Percentiles rank a stretch among this genome's conserved stretches.
Conservation (phyloP, 805 yeast species). For the Candida tibetensis region DNA sequence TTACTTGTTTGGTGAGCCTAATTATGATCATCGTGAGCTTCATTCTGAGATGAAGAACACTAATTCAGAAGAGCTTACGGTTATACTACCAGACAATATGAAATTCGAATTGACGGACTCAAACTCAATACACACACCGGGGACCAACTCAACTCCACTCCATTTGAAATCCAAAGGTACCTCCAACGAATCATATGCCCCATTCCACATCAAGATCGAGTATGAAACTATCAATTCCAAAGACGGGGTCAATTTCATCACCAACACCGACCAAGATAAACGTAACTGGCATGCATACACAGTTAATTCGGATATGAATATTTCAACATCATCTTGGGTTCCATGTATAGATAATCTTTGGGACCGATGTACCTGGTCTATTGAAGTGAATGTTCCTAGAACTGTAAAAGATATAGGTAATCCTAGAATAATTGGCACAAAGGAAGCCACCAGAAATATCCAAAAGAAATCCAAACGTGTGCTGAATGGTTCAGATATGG, state of each 20-base stretch:
- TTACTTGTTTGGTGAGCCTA: conserved; percentile 50
- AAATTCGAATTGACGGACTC: conserved; percentile 59
- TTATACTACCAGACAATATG: conserved; percentile 64
- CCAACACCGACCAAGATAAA: conserved; percentile 49
- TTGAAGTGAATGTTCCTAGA: conserved; percentile 82
- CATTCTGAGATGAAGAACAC: conserved; percentile 19
- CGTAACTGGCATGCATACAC: conserved; percentile 84
- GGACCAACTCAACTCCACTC: conserved; percentile 33
- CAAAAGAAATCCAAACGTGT: conserved; percentile 9
- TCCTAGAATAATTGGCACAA: conserved; percentile 41
- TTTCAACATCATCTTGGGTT: conserved; percentile 93
- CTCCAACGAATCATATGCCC: conserved; percentile 51
- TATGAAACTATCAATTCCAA: conserved; percentile 64
- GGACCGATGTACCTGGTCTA: conserved; percentile 89
- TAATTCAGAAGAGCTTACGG: conserved; percentile 61
- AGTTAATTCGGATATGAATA: conserved; percentile 68
- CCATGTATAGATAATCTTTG: conserved; percentile 90
- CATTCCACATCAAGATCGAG: conserved; percentile 66
- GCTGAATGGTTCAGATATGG: conserved; percentile 9
- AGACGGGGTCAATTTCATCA: conserved; percentile 74
- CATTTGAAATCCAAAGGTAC: conserved; percentile 36
- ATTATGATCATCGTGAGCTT: conserved; percentile 26
- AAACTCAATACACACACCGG: conserved; percentile 29
- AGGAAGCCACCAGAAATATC: conserved; percentile 15
- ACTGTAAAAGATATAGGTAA: conserved; percentile 69